Conservation (phyloP, 306 rosid species). For the Notholithocarpus densiflorus region DNA sequence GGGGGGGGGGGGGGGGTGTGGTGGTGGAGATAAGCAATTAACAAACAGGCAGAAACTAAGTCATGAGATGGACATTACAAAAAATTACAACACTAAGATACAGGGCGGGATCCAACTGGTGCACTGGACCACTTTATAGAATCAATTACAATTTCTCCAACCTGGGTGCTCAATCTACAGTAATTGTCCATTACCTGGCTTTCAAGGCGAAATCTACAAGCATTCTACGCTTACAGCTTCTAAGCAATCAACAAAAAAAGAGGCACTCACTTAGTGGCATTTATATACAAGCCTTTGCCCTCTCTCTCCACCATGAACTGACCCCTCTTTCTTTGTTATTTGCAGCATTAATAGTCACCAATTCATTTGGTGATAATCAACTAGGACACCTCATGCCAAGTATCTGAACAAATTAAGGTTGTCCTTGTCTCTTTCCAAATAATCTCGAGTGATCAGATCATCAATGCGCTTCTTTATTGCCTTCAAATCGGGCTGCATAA, state of each 20-base stretch:
- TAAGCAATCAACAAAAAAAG: conserved; percentile 23
- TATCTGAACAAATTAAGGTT: conserved; percentile 78
- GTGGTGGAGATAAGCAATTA: conserved; percentile 9
- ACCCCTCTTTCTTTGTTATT: conserved; percentile 22
- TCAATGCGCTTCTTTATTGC: conserved; percentile 93
- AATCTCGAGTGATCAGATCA: conserved; percentile 94
- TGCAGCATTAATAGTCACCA: conserved; percentile 24
- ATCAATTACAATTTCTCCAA: conserved; percentile 42
- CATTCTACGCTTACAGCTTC: conserved; percentile 32
- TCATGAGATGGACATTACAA: conserved; percentile 12
- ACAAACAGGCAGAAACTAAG: conserved; percentile 21
- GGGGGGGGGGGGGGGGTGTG: neutral
- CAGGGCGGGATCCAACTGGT: conserved; percentile 20
- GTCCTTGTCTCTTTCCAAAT: conserved; percentile 93
- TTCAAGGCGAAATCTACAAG: conserved; percentile 45
- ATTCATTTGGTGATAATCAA: conserved; percentile 18
- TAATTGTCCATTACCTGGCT: conserved; percentile 37
- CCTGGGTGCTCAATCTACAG: conserved; percentile 32
- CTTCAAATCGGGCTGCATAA: conserved; percentile 80
- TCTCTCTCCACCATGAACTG: conserved; percentile 21
- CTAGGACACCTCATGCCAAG: conserved; percentile 59
- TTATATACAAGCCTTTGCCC: neutral
- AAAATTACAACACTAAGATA: conserved; percentile 14
- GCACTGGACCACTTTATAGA: conserved; percentile 35
- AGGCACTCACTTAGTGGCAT: conserved; percentile 11